Base-by-base conservation (phyloP, 345 rosid species). In the Acer campestre region DNA sequence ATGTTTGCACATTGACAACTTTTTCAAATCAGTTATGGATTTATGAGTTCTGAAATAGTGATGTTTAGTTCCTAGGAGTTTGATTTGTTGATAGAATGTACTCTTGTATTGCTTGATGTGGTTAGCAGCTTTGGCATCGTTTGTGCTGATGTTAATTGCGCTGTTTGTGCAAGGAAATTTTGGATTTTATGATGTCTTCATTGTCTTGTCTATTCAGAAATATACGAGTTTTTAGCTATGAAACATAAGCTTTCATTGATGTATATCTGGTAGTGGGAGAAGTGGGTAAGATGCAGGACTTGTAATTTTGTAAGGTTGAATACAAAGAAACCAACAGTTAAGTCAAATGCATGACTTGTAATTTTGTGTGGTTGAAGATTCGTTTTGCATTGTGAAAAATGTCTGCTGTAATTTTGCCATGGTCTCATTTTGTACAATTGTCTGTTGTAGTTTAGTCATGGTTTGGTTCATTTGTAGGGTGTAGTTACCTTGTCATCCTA, bases 401-500 rank as follows among this genome's bases (percentile, higher is more conserved):
- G 49, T 46, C 49, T 46, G 13, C 10, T 46, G 49, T 46, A 53
- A 1, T 53, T 53, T 53, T 53, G n/a, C n/a, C 58, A 53, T 53
- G 58, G 56, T 2, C 14, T 61, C 16, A 2, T 61, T 3, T 61
- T 22, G 65, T 22, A 12, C 25, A 61, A 7, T 11, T 64, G 17
- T 65, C 17, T 29, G 68, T 31, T 2, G 38, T 35, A 10, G 68
- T 31, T 67, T 42, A 16, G 70, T 67, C 25, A 67, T 10, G 72
- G 48, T 29, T 17, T 59, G 2, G 44, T 66, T 40, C 17, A 3
- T 73, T 29, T 49, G 68, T 58, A 31, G 20, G 68, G 42, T 64
- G 68, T 14, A 64, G 38, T 65, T 16, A 65, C 22, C n/a, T 17
- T 65, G 38, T 22, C 68, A 73, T 68, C 14, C 53, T 75, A 14